phyloP scores from a whole-genome alignment of 805 yeast species.

The Metschnikowia corniflorae region DNA sequence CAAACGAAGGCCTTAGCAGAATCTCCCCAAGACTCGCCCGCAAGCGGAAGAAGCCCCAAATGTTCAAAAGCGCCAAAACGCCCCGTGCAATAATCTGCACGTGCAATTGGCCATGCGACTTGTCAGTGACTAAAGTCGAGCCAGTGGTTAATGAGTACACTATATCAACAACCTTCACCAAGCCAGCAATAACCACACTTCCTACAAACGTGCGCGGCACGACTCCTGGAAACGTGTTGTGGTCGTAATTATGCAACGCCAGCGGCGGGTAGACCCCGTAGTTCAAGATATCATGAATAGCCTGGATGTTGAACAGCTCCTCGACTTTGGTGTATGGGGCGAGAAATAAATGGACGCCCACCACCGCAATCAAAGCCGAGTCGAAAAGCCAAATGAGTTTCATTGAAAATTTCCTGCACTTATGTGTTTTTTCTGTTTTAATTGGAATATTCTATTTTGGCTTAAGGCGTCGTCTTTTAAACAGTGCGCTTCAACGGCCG shows the following conservation, averaged over 20 bases:
- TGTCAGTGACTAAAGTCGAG: slow-evolving; percentile 11
- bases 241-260: slow-evolving; percentile 58
- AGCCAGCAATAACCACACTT: slow-evolving; percentile 48
- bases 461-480: too few relatives aligned
- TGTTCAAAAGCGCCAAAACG: slow-evolving; percentile 61
- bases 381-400: slow-evolving; percentile 15
- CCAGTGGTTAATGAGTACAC: slow-evolving; percentile 14
- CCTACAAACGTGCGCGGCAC: slow-evolving; percentile 88
- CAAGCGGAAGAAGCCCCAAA: slow-evolving; percentile 47
- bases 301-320: slow-evolving; percentile 89
- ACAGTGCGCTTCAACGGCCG: too few relatives aligned
- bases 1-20: slow-evolving; percentile 12
- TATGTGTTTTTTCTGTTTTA: too few relatives aligned
- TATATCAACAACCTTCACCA: slow-evolving; percentile 37
- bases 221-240: slow-evolving; percentile 75
- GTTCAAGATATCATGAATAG: slow-evolving; percentile 73
- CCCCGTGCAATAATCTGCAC: slow-evolving; percentile 57
- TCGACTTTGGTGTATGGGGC: slow-evolving; percentile 92
- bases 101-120: slow-evolving; percentile 32
- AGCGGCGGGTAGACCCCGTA: slow-evolving; percentile 47
- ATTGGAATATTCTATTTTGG: too few relatives aligned
- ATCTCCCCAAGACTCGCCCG: slow-evolving; percentile 34
- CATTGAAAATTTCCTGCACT: too few relatives aligned
- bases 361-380: slow-evolving; percentile 38
- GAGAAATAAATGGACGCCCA: slow-evolving; percentile 46